Percentiles rank a stretch among this genome's conserved stretches.
Conservation (phyloP, 2,329 filamentous ascomycete species). For the Calonectria naviculata region DNA sequence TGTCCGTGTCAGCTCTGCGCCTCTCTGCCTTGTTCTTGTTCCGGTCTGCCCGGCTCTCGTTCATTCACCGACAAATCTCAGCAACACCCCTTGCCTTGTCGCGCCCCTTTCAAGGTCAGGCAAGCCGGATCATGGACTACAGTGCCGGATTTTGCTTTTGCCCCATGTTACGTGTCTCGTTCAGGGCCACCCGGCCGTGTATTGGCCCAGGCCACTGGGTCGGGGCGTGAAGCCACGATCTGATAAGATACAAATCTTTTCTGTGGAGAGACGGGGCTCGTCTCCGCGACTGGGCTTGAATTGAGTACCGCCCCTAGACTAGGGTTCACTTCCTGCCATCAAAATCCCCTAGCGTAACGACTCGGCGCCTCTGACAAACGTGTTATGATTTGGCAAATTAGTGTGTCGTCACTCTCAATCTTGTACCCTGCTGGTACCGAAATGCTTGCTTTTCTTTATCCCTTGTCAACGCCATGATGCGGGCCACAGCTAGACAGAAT, state of each 20-base stretch:
- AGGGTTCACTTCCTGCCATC: constrained; percentile 17
- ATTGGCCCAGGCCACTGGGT: constrained; percentile 33
- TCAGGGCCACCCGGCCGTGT: constrained; percentile 12
- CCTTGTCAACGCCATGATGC: constrained; percentile 7
- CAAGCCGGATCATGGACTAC: not conserved
- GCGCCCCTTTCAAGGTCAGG: not conserved
- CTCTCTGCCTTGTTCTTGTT: constrained; percentile 18
- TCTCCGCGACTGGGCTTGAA: not conserved
- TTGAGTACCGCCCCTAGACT: constrained; percentile 28
- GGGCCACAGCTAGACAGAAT: constrained; percentile 5
- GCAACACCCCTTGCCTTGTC: not conserved
- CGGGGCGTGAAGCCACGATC: constrained; percentile 34
- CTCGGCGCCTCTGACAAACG: constrained; percentile 15
- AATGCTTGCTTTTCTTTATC: not conserved
- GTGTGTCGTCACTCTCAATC: not conserved
- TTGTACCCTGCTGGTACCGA: constrained; percentile 9
- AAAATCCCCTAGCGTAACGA: constrained; percentile 26
- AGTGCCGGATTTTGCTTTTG: not conserved
- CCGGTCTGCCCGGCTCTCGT: constrained; percentile 22
- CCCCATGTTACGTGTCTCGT: constrained; percentile 7
- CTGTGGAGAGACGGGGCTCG: constrained; percentile 30
- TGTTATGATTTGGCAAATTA: not conserved
- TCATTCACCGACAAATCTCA: constrained; percentile 31
- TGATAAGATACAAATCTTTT: constrained; percentile 41
- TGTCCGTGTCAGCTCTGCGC: constrained; percentile 17